Conservation (phyloP, 2,329 filamentous ascomycete species). For the Neofusicoccum sp. region DNA sequence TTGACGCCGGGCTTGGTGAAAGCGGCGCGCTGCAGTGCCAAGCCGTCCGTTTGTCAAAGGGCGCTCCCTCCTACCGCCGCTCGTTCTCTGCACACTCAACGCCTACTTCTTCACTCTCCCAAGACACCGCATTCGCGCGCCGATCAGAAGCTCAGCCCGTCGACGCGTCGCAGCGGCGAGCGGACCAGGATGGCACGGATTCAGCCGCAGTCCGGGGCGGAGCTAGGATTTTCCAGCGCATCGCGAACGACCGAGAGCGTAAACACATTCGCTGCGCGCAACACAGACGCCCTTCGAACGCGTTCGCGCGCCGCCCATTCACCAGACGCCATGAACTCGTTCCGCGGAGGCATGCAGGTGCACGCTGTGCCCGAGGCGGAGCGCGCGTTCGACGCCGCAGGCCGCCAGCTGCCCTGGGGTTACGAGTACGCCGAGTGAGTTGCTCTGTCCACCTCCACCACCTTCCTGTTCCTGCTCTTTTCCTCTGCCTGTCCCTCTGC, state of each 20-base stretch:
- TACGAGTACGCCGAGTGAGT: slow-evolving; percentile 62
- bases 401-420: slow-evolving; percentile 61
- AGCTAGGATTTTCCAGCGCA: slow-evolving; percentile 14
- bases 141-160: background rate
- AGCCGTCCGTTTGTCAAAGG: background rate
- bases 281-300: background rate
- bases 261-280: background rate
- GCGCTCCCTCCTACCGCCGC: too few species aligned
- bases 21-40: too few species aligned
- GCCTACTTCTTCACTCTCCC: background rate
- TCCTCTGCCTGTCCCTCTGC: background rate
- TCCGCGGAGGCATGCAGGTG: slow-evolving; percentile 56
- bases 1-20: too few species aligned
- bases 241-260: slow-evolving; percentile 1
- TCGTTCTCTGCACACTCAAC: background rate
- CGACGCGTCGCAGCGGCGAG: background rate
- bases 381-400: slow-evolving; percentile 58
- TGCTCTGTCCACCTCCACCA: background rate
- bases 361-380: slow-evolving; percentile 64
- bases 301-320: slow-evolving; percentile 7
- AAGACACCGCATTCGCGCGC: background rate
- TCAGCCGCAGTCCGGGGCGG: slow-evolving; percentile 9
- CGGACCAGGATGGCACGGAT: slow-evolving; percentile 4
- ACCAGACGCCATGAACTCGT: slow-evolving; percentile 16
- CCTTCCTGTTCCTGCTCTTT: background rate